A percentile compares a stretch with the other conserved stretches of the same genome.
Conservation (phyloP, 2,329 filamentous ascomycete species). For the Amauroascus niger region DNA sequence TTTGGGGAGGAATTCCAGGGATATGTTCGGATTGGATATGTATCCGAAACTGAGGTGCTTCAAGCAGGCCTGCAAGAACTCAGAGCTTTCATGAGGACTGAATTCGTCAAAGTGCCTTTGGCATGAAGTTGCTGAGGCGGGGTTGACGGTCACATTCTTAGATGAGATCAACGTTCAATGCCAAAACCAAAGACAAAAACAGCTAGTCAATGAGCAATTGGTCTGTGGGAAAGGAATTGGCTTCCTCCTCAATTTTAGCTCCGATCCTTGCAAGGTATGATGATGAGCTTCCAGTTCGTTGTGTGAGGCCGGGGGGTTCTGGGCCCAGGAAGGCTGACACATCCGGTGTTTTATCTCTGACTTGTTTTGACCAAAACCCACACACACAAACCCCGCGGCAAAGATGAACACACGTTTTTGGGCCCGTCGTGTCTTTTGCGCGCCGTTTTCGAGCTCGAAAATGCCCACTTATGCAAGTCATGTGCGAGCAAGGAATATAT, state of each 20-base stretch:
- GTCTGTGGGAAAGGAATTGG: not conserved
- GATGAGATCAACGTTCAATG: no score
- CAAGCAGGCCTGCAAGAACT: slow-evolving; percentile 52
- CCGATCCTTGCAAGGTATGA: not conserved
- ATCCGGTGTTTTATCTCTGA: slow-evolving; percentile 3
- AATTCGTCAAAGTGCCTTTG: slow-evolving; percentile 1
- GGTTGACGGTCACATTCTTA: no score
- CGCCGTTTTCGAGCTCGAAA: not conserved
- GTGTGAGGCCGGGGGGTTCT: no score
- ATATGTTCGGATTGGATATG: slow-evolving; percentile 69
- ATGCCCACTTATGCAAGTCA: not conserved
- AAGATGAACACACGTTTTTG: not conserved
- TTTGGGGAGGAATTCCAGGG: slow-evolving; percentile 68
- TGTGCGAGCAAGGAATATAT: not conserved
- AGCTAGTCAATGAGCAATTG: no score
- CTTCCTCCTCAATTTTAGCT: not conserved
- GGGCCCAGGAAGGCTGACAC: not conserved
- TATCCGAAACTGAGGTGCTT: slow-evolving; percentile 59
- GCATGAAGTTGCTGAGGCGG: not conserved
- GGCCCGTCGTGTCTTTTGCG: not conserved
- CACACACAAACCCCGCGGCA: not conserved
- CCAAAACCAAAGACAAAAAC: no score
- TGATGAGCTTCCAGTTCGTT: not conserved
- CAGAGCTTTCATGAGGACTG: slow-evolving; percentile 45
- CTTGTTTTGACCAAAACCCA: not conserved